Evolutionary conservation across 805 yeast genomes (phyloP), one percentile per base, ranked within the genome.

Genomic region (Sugiyamaella smithiae): DNA sequence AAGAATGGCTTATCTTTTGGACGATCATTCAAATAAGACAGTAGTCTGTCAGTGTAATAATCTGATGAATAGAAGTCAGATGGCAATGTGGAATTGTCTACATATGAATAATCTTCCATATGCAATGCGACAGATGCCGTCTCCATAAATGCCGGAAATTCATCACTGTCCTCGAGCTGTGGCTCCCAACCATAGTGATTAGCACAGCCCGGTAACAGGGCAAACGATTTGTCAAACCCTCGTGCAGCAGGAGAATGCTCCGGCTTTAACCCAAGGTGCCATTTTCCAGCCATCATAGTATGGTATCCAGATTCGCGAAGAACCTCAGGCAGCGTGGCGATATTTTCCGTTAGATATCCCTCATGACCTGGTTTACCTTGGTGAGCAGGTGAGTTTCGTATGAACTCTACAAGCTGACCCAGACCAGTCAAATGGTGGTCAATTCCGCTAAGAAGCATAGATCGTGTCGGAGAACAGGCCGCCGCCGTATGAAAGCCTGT

Each of bases 401-500:
- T 72, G 16, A 42, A 35, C 56, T 78, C 82, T 2, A 70, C 73
- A 81, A 78, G 75, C 54, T 78, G 81, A 6, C 82, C 82, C 45
- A 77, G 57, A 1, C 83, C 83, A 9, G 82, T 81, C 59, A 78
- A 71, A 53, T 80, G 83, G 57, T 80, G 77, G 56, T 80, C 83
- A 3, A 82, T 78, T 3, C 84, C 85, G 1, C 80, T 74, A 40
- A 80, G 62, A 2, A 80, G 67, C 79, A 79, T 79, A 7, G 84
- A 78, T 50, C 84, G 65, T 0, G 84, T 80, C 5, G 84, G 84
- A 2, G 84, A 78, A 55, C 84, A 80, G 0, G 84, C 84, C 2
- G 82, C 72, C 3, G 84, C 84, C 1, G 84, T 75, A 52, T 80
- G 82, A 60, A 79, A 80, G 51, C 79, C 78, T 8, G 82, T 77